Percentiles rank a stretch among this genome's conserved stretches.
phyloP scores from a whole-genome alignment of 2,329 filamentous ascomycete species.

The Ascochyta viciae-villosae region DNA sequence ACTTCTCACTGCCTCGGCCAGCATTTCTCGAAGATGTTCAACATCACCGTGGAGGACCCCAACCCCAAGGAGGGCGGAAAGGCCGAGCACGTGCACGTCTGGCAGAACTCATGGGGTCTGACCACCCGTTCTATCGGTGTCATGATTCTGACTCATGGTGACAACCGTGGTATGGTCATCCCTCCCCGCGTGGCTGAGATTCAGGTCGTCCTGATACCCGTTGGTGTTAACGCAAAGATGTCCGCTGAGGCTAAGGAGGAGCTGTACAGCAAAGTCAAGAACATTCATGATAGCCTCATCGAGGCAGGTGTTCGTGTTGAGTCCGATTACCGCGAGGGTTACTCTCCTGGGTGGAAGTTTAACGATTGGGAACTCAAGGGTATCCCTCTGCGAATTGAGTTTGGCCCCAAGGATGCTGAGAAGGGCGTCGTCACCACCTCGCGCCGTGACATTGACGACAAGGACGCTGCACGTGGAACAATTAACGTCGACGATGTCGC shows the following conservation, averaged over 20 bases:
- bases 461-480: slow-evolving; percentile 64
- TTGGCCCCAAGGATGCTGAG: slow-evolving; percentile 91
- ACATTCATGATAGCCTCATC: slow-evolving; percentile 72
- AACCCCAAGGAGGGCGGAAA: slow-evolving; percentile 69
- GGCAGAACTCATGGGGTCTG: slow-evolving; percentile 99
- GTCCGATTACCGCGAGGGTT: slow-evolving; percentile 85
- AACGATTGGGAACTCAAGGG: slow-evolving; percentile 99
- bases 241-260: slow-evolving; percentile 76
- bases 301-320: slow-evolving; percentile 79
- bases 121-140: slow-evolving; percentile 97
- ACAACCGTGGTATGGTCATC: slow-evolving; percentile 93
- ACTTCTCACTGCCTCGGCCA: slow-evolving; percentile 95
- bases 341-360: slow-evolving; percentile 95
- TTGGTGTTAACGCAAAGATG: slow-evolving; percentile 79
- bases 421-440: slow-evolving; percentile 84
- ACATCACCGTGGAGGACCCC: slow-evolving; percentile 96
- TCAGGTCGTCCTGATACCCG: slow-evolving; percentile 87
- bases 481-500: slow-evolving; percentile 77
- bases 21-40: slow-evolving; percentile 99
- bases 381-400: slow-evolving; percentile 91
- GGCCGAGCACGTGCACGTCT: slow-evolving; percentile 77
- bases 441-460: slow-evolving; percentile 84
- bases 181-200: slow-evolving; percentile 88
- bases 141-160: slow-evolving; percentile 98
- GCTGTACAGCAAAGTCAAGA: slow-evolving; percentile 77